Base-by-base conservation (phyloP, 2,329 filamentous ascomycete genomes). In the Botrytis medusae region DNA sequence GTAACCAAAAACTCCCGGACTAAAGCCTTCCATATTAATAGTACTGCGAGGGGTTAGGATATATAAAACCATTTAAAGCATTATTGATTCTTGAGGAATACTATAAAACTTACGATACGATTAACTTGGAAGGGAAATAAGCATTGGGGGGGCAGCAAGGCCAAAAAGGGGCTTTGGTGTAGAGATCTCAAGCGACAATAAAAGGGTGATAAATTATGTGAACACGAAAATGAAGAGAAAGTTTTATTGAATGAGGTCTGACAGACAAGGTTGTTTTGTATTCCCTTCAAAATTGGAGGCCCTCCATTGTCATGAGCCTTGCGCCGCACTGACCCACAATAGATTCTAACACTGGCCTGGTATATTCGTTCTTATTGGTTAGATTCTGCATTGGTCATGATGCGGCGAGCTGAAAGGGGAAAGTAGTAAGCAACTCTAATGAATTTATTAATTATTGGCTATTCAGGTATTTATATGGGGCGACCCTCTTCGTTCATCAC, bases 221-320 rank as follows among this genome's bases (percentile, higher is more conserved):
- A 34, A 54, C 8, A 67, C 32, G 22, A 51, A 68, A 22, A 14
- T 40, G 48, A 54, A 54, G 44, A 34, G 18, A 48, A 48, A 65
- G 20, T 64, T 10, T 44, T n/a, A 12, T 22, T 32, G 20, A 20
- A 37, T n/a, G 22, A 67, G n/a, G 32, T 67, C 46, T 67, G 32
- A 67, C 22, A 67, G 34, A 20, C 46, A 40, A 67, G 46, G 48
- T 57, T 22, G 25, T 68, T 68, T 68, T 68, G 64, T 68, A 68
- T 67, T 29, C n/a, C 25, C 40, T n/a, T 57, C 46, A 57, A 29
- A 29, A 29, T 40, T 18, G 64, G 48, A 68, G 64, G 64, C 48
- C 64, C 64, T 68, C 46, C 64, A 68, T 68, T 68, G 22, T 37
- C 46, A 29, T 68, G 20, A 54, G 16, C 46, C 63, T 8, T 67